phyloP scores from a whole-genome alignment of 306 rosid species.

The Gillenia trifoliata region DNA sequence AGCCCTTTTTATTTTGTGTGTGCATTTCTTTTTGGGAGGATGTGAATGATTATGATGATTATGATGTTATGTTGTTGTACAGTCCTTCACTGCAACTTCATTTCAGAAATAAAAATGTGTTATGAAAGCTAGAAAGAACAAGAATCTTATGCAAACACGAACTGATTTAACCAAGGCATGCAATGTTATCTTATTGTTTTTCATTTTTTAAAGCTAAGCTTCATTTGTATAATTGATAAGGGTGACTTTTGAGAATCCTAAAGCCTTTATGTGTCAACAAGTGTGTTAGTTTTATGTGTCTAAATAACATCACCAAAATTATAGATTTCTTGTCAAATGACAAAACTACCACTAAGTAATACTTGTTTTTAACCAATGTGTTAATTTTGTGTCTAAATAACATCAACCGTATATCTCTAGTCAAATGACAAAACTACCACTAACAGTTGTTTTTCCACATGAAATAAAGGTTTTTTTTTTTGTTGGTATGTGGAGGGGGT shows the following conservation, averaged over 20 bases:
- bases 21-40: conserved; percentile 39
- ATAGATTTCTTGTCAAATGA: too few relatives aligned
- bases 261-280: neutral
- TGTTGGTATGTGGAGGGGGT: neutral
- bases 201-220: neutral
- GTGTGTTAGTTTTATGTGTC: neutral
- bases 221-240: neutral
- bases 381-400: neutral
- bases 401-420: neutral
- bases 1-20: conserved; percentile 31
- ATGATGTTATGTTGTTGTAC: conserved; percentile 30
- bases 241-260: conserved; percentile 8
- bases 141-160: conserved; percentile 19
- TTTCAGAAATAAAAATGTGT: conserved; percentile 15
- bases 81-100: conserved; percentile 11
- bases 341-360: neutral
- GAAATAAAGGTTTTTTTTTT: neutral
- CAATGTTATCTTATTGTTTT: neutral
- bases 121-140: conserved; percentile 30
- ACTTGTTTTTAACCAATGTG: too few relatives aligned
- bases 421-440: neutral
- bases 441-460: neutral
- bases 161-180: neutral
- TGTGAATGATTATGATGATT: neutral
- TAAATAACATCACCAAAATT: neutral